Conservation (phyloP, 2,329 filamentous ascomycete species). For the Talaromyces sp. region DNA sequence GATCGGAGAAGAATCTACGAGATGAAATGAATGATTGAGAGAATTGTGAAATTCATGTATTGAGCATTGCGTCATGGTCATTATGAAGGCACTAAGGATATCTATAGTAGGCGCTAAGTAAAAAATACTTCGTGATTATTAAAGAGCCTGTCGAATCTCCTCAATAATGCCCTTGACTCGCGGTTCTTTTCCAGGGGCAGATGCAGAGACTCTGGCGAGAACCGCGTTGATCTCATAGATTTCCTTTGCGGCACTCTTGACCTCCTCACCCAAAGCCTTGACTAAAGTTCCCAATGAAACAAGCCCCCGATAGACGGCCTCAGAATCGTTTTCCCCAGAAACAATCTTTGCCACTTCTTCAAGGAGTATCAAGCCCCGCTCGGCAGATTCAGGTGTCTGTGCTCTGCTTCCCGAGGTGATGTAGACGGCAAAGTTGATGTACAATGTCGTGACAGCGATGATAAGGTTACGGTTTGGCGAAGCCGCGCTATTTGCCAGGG, state of each 20-base stretch:
- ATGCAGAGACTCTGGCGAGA: conserved; percentile 52
- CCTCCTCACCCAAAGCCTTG: conserved; percentile 59
- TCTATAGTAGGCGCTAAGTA: conserved; percentile 19
- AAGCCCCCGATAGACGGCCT: conserved; percentile 79
- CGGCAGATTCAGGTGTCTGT: conserved; percentile 45
- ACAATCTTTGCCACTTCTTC: conserved; percentile 67
- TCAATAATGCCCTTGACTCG: conserved; percentile 61
- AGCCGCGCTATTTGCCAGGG: conserved; percentile 56
- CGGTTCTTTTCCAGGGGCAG: conserved; percentile 58
- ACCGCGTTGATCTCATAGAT: conserved; percentile 56
- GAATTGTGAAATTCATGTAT: too few species aligned
- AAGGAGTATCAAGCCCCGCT: conserved; percentile 58
- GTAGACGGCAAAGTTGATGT: conserved; percentile 82
- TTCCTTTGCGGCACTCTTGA: conserved; percentile 61
- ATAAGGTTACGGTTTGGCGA: conserved; percentile 74
- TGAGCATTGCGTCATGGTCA: conserved; percentile 3
- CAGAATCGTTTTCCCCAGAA: conserved; percentile 69
- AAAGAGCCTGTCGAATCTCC: conserved; percentile 57
- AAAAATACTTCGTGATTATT: conserved; percentile 4
- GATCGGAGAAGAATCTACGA: background rate
- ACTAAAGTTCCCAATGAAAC: conserved; percentile 82
- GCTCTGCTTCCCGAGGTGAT: conserved; percentile 54
- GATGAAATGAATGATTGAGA: background rate
- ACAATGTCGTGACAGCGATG: conserved; percentile 78
- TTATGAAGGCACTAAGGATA: conserved; percentile 4